A percentile compares a stretch with the other conserved stretches of the same genome.
Conservation (phyloP, 1,139 yeast genomes). For the Debaryomyces singareniensis region DNA sequence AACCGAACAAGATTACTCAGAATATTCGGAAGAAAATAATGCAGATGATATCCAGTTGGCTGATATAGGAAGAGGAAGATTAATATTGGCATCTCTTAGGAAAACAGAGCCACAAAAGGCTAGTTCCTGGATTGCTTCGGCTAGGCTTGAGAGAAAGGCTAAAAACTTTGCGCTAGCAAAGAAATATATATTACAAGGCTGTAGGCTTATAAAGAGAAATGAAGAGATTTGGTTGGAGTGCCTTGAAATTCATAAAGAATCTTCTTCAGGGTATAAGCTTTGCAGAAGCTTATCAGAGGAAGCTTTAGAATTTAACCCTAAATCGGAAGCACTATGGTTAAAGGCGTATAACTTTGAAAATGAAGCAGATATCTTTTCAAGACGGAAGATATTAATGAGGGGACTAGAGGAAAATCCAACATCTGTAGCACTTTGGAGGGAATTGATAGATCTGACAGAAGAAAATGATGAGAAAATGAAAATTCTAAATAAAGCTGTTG, state of each 20-base stretch:
- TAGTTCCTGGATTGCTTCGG: conserved; percentile 84
- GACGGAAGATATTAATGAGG: conserved; percentile 53
- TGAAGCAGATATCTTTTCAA: conserved; percentile 36
- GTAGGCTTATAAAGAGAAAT: conserved; percentile 56
- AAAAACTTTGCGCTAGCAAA: conserved; percentile 53
- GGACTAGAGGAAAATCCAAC: conserved; percentile 51
- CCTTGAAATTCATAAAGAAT: conserved; percentile 54
- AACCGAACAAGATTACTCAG: conserved; percentile 1
- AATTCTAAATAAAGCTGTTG: conserved; percentile 62
- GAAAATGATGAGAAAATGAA: conserved; percentile 40
- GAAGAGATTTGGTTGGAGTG: conserved; percentile 83
- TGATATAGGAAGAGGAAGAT: conserved; percentile 54
- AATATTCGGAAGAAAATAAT: conserved; percentile 17
- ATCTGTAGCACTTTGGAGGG: conserved; percentile 46
- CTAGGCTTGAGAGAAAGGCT: conserved; percentile 69
- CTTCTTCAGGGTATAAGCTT: conserved; percentile 29
- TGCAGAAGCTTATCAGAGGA: conserved; percentile 57
- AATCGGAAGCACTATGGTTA: conserved; percentile 64
- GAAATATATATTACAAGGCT: conserved; percentile 62
- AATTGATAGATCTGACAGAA: conserved; percentile 46
- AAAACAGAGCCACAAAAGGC: conserved; percentile 70
- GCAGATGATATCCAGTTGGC: conserved; percentile 27
- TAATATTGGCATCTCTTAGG: conserved; percentile 61
- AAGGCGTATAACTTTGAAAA: conserved; percentile 62
- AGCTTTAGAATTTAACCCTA: conserved; percentile 54